These are phyloP conservation scores for Citrullus mucosospermus DNA, from an alignment of 306 rosid genomes.

Conservation along the genomic window DNA sequence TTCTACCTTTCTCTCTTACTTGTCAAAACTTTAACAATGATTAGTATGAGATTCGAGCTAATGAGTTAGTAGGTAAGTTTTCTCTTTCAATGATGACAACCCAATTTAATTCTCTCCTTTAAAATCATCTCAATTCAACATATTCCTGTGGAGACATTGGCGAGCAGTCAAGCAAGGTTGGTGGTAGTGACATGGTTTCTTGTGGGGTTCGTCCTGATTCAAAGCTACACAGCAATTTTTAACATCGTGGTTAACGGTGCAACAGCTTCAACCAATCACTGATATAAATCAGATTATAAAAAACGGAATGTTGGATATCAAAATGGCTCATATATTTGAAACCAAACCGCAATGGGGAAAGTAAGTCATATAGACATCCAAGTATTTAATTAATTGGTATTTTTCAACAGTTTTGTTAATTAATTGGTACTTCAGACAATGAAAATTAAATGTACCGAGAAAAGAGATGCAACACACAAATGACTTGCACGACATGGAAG, in stretches of 20 bases:
- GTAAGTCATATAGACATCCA: neutral
- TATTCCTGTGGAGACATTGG: constrained; percentile 23
- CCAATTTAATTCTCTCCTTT: too few species aligned
- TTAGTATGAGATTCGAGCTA: too few species aligned
- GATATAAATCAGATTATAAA: constrained; percentile 24
- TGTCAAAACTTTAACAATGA: too few species aligned
- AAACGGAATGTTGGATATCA: constrained; percentile 30
- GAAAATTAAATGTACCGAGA: neutral
- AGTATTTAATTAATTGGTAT: neutral
- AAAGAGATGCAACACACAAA: neutral
- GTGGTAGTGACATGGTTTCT: constrained; percentile 4
- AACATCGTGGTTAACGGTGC: constrained; percentile 40
- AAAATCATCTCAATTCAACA: too few species aligned
- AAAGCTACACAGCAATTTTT: constrained; percentile 24
- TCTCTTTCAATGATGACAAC: too few species aligned
- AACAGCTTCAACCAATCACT: constrained; percentile 34
- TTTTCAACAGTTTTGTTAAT: neutral
- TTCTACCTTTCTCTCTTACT: too few species aligned
- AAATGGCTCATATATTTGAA: constrained; percentile 20
- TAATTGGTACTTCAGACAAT: neutral
- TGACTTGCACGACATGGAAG: neutral
- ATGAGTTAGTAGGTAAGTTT: too few species aligned
- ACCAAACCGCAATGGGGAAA: neutral
- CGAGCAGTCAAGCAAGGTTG: constrained; percentile 39
- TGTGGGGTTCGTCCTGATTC: constrained; percentile 27